Evolutionary conservation across 768 basidiomycete genomes (phyloP).

Genomic region (Lyophyllum semitale): DNA sequence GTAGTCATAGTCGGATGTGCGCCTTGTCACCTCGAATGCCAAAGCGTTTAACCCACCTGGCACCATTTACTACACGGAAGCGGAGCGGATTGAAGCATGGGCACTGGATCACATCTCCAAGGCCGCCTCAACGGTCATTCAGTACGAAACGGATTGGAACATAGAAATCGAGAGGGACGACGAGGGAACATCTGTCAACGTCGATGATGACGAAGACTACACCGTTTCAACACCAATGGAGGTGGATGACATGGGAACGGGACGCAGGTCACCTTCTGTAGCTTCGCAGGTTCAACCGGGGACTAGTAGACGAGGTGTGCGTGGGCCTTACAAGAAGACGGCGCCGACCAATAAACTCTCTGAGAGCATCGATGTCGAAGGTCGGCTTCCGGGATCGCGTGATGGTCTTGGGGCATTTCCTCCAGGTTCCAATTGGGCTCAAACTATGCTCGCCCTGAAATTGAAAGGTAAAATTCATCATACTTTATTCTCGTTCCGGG

Average conservation of each 20-base stretch:
- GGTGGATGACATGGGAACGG: slow-evolving; percentile 38
- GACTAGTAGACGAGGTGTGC: slow-evolving; percentile 42
- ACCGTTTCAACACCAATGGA: slow-evolving; percentile 43
- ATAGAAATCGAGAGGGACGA: slow-evolving; percentile 77
- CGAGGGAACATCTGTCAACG: slow-evolving; percentile 38
- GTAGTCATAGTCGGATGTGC: slow-evolving; percentile 59
- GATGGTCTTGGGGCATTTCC: slow-evolving; percentile 79
- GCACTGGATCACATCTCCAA: slow-evolving; percentile 74
- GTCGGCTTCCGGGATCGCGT: slow-evolving; percentile 73
- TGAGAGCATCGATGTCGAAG: slow-evolving; percentile 65
- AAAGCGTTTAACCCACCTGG: slow-evolving; percentile 77
- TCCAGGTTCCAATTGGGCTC: slow-evolving; percentile 69
- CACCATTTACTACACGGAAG: slow-evolving; percentile 74
- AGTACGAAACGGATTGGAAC: slow-evolving; percentile 84
- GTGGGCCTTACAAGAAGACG: slow-evolving; percentile 56
- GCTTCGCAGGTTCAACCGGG: slow-evolving; percentile 41
- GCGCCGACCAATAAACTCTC: slow-evolving; percentile 27
- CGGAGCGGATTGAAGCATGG: slow-evolving; percentile 69
- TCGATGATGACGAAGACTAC: slow-evolving; percentile 43
- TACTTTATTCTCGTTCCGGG: background rate
- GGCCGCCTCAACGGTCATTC: slow-evolving; percentile 72
- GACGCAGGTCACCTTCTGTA: slow-evolving; percentile 49
- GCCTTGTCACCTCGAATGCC: slow-evolving; percentile 72
- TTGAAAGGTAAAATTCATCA: slow-evolving; percentile 56
- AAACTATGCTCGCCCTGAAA: slow-evolving; percentile 71